These are phyloP conservation scores for Stachybotrys chlorohalonatus DNA, from an alignment of 2,329 filamentous ascomycete genomes.

Conservation along the genomic window DNA sequence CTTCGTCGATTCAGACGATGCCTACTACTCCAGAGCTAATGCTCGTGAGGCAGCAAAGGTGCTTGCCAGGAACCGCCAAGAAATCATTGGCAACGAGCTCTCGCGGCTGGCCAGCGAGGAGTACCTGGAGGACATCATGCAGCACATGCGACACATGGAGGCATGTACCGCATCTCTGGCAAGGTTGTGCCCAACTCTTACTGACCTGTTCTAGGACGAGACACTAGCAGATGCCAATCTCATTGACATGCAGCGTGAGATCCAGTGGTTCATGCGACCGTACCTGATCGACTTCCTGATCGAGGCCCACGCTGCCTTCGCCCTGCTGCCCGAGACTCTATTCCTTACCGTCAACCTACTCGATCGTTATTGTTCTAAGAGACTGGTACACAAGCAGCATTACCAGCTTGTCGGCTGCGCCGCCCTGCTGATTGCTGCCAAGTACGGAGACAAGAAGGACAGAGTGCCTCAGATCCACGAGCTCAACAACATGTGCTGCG, in stretches of 20 bases:
- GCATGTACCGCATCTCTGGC: constrained; percentile 27
- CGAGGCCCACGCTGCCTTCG: constrained; percentile 92
- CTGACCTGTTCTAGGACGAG: constrained; percentile 47
- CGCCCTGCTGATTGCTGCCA: constrained; percentile 89
- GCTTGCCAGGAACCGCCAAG: constrained; percentile 73
- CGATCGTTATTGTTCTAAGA: constrained; percentile 94
- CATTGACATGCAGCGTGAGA: constrained; percentile 98
- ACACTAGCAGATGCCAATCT: constrained; percentile 93
- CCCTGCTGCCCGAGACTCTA: constrained; percentile 85
- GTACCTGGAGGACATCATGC: constrained; percentile 88
- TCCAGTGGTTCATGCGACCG: constrained; percentile 98
- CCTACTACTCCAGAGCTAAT: constrained; percentile 47
- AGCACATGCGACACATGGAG: constrained; percentile 96
- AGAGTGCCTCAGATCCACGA: constrained; percentile 95
- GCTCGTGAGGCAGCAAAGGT: constrained; percentile 69
- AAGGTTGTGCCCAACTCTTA: neutral
- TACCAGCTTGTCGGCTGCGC: constrained; percentile 97
- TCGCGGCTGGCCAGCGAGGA: constrained; percentile 79
- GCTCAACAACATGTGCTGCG: constrained; percentile 98
- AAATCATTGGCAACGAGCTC: constrained; percentile 80
- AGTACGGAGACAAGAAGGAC: constrained; percentile 98
- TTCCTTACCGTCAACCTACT: constrained; percentile 95
- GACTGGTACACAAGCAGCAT: constrained; percentile 97
- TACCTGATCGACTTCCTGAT: constrained; percentile 97
- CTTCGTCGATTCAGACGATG: constrained; percentile 48